Base-by-base conservation (phyloP, 2,329 filamentous ascomycete species). In the Sarocladium strictum region DNA sequence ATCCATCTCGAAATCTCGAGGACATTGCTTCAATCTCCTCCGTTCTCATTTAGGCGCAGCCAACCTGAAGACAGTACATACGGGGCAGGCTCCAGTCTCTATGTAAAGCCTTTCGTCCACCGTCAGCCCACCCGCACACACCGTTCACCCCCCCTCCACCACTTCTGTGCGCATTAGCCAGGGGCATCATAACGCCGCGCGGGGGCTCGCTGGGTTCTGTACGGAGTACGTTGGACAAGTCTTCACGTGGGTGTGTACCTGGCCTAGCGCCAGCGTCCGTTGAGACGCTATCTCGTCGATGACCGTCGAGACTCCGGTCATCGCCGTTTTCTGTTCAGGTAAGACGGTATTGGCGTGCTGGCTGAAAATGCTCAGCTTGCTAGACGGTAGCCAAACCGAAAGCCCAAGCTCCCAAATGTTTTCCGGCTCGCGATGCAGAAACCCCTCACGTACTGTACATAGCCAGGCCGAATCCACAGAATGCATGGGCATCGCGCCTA, bases 111-210 rank as follows among this genome's bases (percentile, higher is more conserved):
- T 27, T 29, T 47, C 24, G 27, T 17, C 29, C 47, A 51, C 47
- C 47, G 47, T 35, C 27, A 51, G 47, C 47, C 47, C 47, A 35
- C 47, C 26, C 47, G 19, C 24, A 23, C 43, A 35, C 47, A 51
- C 47, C 47, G 47, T 33, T 33, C 27, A 49, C 43, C 47, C n/a
- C 9, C 29, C 27, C 47, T 33, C 43, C 43, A 49, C 43, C 47
- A n/a, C n/a, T n/a, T 32, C 27, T 33, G 47, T 7, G 47, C 47
- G 40, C 40, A 29, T 32, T 49, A 49, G 43, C 21, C 43, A 49
- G 43, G 43, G 43, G 43, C 26, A 32, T 6, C 3, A n/a, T 14
- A 17, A 19, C 43, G 43, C 43, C 43, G 43, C 43, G 43, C 26
- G 43, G 43, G 43, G 47, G 17, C 47, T 19, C n/a, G 47, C 3